A percentile compares a stretch with the other conserved stretches of the same genome.
These are phyloP conservation scores for Podila epicladia DNA, from an alignment of 192 early-diverging fungal genomes.

Conservation along the genomic window DNA sequence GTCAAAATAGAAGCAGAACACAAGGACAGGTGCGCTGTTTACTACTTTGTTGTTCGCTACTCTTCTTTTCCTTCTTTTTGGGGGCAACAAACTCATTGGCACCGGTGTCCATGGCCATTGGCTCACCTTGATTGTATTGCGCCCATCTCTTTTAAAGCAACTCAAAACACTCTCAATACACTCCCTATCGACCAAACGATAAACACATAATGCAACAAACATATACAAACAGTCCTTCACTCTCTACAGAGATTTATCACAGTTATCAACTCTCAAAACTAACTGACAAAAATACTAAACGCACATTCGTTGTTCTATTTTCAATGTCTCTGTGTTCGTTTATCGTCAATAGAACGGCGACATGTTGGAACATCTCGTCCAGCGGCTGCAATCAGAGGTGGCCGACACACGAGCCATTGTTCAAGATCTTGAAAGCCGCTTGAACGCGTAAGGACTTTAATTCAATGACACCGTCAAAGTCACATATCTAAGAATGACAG, in stretches of 20 bases:
- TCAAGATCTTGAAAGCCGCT: conserved; percentile 35
- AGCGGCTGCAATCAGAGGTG: conserved; percentile 38
- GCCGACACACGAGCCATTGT: conserved; percentile 45
- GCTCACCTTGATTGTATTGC: conserved; percentile 1
- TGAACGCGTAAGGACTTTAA: conserved; percentile 31
- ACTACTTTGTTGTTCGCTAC: conserved; percentile 1
- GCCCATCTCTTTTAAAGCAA: neutral
- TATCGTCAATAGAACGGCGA: conserved; percentile 24
- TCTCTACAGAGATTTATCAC: too few relatives aligned
- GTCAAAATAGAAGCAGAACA: too few relatives aligned
- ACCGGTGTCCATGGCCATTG: conserved; percentile 34
- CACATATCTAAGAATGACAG: too few relatives aligned
- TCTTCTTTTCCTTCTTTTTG: neutral
- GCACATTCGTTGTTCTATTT: neutral
- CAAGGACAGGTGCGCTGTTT: neutral
- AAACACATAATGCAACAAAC: neutral
- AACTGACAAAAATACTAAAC: too few relatives aligned
- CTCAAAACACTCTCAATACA: neutral
- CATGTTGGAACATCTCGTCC: conserved; percentile 35
- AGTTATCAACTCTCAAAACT: too few relatives aligned
- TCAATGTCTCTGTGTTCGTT: neutral
- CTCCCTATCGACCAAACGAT: neutral
- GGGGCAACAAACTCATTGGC: neutral
- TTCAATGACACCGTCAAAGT: too few relatives aligned
- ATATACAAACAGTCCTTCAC: too few relatives aligned